These are phyloP conservation scores for Punica granatum DNA, from an alignment of 345 rosid species.

Conservation along the genomic window DNA sequence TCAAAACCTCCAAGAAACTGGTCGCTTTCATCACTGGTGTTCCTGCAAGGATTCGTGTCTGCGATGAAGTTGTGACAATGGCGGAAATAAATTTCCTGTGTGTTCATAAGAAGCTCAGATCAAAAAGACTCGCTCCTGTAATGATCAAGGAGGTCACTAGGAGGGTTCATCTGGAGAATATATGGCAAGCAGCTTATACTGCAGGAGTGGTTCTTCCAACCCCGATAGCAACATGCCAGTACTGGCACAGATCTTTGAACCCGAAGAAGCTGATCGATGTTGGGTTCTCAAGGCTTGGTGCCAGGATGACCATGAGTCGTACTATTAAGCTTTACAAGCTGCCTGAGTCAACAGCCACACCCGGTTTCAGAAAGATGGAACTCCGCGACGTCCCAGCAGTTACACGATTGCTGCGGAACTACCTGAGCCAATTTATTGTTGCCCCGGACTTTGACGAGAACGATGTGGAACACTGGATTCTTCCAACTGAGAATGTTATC, in stretches of 20 bases:
- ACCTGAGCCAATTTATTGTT: constrained; percentile 64
- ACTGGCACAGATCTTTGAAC: constrained; percentile 94
- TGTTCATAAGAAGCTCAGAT: constrained; percentile 90
- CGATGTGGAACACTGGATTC: constrained; percentile 86
- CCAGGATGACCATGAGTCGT: constrained; percentile 95
- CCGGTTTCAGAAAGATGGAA: constrained; percentile 87
- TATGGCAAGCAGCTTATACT: constrained; percentile 94
- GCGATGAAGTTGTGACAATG: constrained; percentile 64
- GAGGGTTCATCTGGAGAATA: constrained; percentile 84
- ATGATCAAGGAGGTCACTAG: constrained; percentile 95
- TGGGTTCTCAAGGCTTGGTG: constrained; percentile 87
- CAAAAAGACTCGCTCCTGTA: constrained; percentile 92
- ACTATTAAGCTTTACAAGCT: constrained; percentile 78
- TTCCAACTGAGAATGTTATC: constrained; percentile 64
- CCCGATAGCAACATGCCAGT: constrained; percentile 79
- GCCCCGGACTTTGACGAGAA: constrained; percentile 76
- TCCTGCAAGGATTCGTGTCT: constrained; percentile 82
- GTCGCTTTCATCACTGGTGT: constrained; percentile 86
- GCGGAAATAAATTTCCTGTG: constrained; percentile 93
- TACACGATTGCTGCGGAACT: constrained; percentile 58
- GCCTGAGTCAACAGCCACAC: constrained; percentile 63
- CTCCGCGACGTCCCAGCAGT: constrained; percentile 77
- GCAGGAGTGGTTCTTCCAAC: constrained; percentile 91
- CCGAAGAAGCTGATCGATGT: constrained; percentile 93
- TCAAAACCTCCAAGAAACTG: constrained; percentile 60